Evolutionary conservation across 75 land plant species (phyloP).

Genomic region (Pinus albicaulis): DNA sequence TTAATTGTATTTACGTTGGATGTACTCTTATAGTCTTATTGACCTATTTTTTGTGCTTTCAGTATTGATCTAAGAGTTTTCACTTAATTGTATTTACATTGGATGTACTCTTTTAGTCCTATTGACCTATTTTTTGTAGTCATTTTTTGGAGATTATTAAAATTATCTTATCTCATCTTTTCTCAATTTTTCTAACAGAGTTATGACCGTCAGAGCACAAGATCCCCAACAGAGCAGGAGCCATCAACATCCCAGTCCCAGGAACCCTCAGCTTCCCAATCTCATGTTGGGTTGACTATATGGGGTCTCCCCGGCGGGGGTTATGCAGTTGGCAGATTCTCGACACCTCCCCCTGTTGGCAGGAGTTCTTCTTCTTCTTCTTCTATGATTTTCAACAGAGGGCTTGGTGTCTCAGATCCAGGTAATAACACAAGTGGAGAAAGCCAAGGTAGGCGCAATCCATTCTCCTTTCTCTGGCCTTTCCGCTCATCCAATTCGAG

Average conservation of each 20-base stretch:
- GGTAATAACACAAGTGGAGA: not conserved
- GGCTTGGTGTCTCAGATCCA: not conserved
- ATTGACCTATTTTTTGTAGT: too few relatives aligned
- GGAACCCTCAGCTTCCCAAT: not conserved
- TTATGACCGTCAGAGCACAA: not conserved
- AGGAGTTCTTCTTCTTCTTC: not conserved
- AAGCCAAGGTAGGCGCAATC: slow-evolving; percentile 4
- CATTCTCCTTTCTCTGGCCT: slow-evolving; percentile 4
- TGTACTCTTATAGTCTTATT: too few relatives aligned
- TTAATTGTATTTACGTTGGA: too few relatives aligned
- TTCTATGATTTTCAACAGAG: not conserved
- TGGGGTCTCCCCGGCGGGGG: slow-evolving; percentile 79
- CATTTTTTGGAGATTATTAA: too few relatives aligned
- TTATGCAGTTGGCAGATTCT: slow-evolving; percentile 65
- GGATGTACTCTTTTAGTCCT: too few relatives aligned
- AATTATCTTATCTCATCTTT: too few relatives aligned
- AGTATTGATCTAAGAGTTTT: too few relatives aligned
- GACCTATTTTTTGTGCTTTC: too few relatives aligned
- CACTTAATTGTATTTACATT: too few relatives aligned
- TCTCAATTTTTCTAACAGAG: too few relatives aligned
- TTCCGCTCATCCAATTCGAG: slow-evolving; percentile 1
- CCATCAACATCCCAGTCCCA: too few relatives aligned
- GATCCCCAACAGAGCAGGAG: not conserved
- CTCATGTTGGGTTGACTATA: slow-evolving; percentile 54
- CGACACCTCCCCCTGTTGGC: not conserved